Base-by-base conservation (phyloP, 129 eudicot species). In the Ambrosia artemisiifolia region DNA sequence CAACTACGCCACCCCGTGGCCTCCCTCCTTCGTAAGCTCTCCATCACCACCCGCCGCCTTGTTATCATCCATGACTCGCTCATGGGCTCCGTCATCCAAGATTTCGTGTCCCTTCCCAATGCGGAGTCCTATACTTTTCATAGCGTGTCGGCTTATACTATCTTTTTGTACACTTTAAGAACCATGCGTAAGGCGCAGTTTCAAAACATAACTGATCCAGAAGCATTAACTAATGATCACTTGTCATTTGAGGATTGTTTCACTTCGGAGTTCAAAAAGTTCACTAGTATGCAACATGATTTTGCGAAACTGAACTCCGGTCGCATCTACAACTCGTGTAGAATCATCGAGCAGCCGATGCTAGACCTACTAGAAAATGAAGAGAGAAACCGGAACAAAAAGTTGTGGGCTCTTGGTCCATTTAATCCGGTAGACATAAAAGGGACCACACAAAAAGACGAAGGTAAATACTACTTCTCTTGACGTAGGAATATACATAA, bases 21-120 rank as follows among this genome's bases (percentile, higher is more conserved):
- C 7, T 20, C 63, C 5, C 63, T 55, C 63, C 63, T 55, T 34
- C 63, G 34, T 4, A 55, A 55, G 20, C 63, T 55, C 34, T 55
- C 96, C 3, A 11, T 8, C 2, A 70, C 72, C 3, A 54, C 78
- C 6, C 62, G 36, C 11, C 77, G 87, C 70, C 62, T 91, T 5
- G 72, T 86, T 5, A 72, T 91, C 1, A 57, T 91, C 14, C 82
- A 84, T 59, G 97, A 91, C 54, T 73, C 24, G 18, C 53, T 86
- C 7, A 76, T 85, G 81, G 54, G 88, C 36, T 65, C 75, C 2
- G 86, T 81, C 11, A 82, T 91, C 16, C 96, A 91, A 70, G 97
- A 91, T 53, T 59, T 82, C 0, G 66, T 65, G 14, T 61, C 78
- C 0, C 38, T 82, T 6, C 56, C 81, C 13, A 89, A 89, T 42